phyloP scores from a whole-genome alignment of 2,329 filamentous ascomycete genomes.

The Hypoxylon sp. region DNA sequence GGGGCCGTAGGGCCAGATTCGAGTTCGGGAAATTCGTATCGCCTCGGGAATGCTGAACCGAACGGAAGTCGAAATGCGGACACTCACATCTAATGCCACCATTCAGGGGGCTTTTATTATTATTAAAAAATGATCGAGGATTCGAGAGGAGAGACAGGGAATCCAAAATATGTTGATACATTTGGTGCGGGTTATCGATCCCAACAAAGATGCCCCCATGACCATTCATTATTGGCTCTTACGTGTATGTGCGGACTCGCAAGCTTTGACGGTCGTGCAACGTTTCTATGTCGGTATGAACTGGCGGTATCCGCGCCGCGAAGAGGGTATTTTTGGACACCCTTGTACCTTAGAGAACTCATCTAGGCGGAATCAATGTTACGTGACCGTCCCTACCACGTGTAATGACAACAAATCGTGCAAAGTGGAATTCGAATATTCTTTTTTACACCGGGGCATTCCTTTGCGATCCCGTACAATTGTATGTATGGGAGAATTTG shows the following conservation, averaged over 20 bases:
- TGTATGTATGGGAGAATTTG: conserved; percentile 5
- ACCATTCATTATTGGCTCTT: conserved; percentile 32
- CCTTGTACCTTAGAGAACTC: conserved; percentile 27
- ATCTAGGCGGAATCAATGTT: conserved; percentile 29
- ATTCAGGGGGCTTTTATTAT: conserved; percentile 9
- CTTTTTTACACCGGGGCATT: conserved; percentile 9
- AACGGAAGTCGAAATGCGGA: conserved; percentile 26
- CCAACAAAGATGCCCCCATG: conserved; percentile 26
- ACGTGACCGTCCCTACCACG: conserved; percentile 36
- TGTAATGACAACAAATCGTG: conserved; percentile 26
- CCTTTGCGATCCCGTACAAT: neutral
- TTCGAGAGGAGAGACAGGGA: conserved; percentile 13
- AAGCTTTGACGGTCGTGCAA: conserved; percentile 27
- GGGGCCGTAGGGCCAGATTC: conserved; percentile 34
- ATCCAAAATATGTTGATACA: conserved; percentile 24
- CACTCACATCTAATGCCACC: conserved; percentile 10
- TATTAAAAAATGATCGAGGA: conserved; percentile 15
- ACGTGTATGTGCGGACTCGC: conserved; percentile 33
- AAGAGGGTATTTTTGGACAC: conserved; percentile 40
- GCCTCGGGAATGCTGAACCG: conserved; percentile 36
- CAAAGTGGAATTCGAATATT: conserved; percentile 18
- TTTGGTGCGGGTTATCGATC: conserved; percentile 20
- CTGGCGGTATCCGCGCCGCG: conserved; percentile 41
- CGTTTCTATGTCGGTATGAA: conserved; percentile 37
- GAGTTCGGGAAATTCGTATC: conserved; percentile 34